Percentiles rank a stretch among this genome's conserved stretches.
These are phyloP conservation scores for Penstemon barbatus DNA, from an alignment of 257 asterid species.

Conservation along the genomic window DNA sequence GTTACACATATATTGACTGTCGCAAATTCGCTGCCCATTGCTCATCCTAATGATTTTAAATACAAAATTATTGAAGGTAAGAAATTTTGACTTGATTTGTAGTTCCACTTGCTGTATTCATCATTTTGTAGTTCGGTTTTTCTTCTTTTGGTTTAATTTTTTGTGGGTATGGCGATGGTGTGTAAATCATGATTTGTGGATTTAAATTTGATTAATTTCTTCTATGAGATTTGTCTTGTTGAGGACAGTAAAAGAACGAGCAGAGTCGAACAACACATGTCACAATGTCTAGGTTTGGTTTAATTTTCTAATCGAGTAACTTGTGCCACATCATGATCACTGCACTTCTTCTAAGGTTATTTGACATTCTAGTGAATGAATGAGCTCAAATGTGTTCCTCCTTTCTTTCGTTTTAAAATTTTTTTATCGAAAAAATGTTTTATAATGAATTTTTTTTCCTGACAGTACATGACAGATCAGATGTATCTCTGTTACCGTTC, in stretches of 20 bases:
- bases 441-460: not conserved
- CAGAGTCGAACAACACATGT: too few relatives aligned
- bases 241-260: too few relatives aligned
- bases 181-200: not conserved
- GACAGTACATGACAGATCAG: slow-evolving; percentile 69
- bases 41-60: slow-evolving; percentile 61
- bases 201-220: too few relatives aligned
- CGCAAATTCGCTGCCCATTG: slow-evolving; percentile 48
- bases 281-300: not conserved
- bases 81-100: slow-evolving; percentile 20
- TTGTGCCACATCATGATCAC: not conserved
- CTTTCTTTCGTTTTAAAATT: not conserved
- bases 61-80: slow-evolving; percentile 65
- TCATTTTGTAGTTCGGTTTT: slow-evolving; percentile 11
- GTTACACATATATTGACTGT: slow-evolving; percentile 23
- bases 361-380: not conserved
- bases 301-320: not conserved
- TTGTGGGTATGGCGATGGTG: not conserved
- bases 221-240: too few relatives aligned
- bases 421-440: not conserved
- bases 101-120: not conserved
- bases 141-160: not conserved
- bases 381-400: not conserved
- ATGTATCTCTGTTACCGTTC: slow-evolving; percentile 45
- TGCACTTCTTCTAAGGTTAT: not conserved